Evolutionary conservation across 2,329 filamentous ascomycete species (phyloP), one percentile per base, ranked within the genome.

Genomic region (Alternaria brassicae): DNA sequence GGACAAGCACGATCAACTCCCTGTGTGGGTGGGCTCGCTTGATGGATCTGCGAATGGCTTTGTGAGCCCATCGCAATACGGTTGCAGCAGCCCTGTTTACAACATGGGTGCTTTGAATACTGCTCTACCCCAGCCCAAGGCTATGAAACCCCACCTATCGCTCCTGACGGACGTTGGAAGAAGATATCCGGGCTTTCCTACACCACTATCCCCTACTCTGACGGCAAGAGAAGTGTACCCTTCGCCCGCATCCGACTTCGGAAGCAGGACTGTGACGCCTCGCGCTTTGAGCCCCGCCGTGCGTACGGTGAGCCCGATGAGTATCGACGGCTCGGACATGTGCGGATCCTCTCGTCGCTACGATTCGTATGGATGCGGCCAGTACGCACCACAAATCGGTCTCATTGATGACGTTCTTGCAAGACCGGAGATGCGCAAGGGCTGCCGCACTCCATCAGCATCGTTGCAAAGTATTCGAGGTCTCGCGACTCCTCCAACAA

Each of bases 181-280:
- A n/a, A 72, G 55, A 32, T 72, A 70, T 44, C 75, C 72, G 10
- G 75, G 74, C 39, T 77, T 77, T 30, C 74, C 72, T 6, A 72
- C 54, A 7, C 70, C 74, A 5, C 50, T 72, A 1, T 75, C 74
- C 3, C 75, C 75, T 10, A 73, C 74, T 1, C 21, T 48, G 10
- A 61, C 59, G n/a, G 73, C 75, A 10, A 73, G 69, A 30, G 60
- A 62, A 6, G 25, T 65, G n/a, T 76, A 63, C 37, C 73, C 73
- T 7, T 74, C 69, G 17, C 74, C 75, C 10, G 54, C 48, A 7
- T 71, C 68, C 6, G 67, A 70, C 8, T 28, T 21, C 19, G 65
- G 57, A 49, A 68, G 62, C 30, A 47, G 45, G 6, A 21, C 30
- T 37, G 37, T 32, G 12, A 70, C 64, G 7, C 57, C 66, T 4